A percentile compares a stretch with the other conserved stretches of the same genome.
Conservation (phyloP, 257 asterid species). For the Solanum virginianum region DNA sequence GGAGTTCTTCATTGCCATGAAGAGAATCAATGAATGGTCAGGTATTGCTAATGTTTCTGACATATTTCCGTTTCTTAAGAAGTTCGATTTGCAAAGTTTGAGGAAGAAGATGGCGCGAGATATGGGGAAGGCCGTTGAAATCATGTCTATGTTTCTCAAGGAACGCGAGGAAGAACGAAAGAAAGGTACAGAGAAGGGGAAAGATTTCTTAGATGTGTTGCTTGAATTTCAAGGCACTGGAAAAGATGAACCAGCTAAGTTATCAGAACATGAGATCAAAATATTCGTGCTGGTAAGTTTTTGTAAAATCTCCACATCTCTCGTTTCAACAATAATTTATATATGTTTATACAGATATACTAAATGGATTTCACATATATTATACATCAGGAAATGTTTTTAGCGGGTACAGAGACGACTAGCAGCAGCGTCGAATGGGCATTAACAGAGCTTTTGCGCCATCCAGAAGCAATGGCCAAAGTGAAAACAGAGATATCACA, state of each 20-base stretch:
- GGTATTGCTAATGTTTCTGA: conserved; percentile 40
- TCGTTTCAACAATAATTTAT: neutral
- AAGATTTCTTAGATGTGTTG: conserved; percentile 5
- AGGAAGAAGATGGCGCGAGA: conserved; percentile 22
- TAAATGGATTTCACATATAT: no score
- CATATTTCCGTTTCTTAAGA: conserved; percentile 31
- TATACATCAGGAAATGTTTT: neutral
- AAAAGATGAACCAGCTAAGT: conserved; percentile 5
- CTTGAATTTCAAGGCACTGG: conserved; percentile 2
- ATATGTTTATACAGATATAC: no score
- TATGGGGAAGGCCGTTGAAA: conserved; percentile 22
- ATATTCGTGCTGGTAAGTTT: neutral
- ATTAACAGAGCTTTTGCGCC: neutral
- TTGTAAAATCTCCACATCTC: neutral
- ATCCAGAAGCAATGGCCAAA: neutral
- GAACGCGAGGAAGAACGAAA: conserved; percentile 16
- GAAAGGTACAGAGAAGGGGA: neutral
- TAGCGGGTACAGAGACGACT: conserved; percentile 6
- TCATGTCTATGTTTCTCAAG: conserved; percentile 21
- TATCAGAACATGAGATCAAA: conserved; percentile 3
- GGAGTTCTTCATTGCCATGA: conserved; percentile 40
- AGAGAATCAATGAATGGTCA: conserved; percentile 34
- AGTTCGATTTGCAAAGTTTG: conserved; percentile 48
- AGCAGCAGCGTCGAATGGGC: conserved; percentile 11
- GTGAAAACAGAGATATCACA: neutral